A percentile compares a stretch with the other conserved stretches of the same genome.
These are phyloP conservation scores for Capronia coronata DNA, from an alignment of 2,329 filamentous ascomycete genomes.

Conservation along the genomic window DNA sequence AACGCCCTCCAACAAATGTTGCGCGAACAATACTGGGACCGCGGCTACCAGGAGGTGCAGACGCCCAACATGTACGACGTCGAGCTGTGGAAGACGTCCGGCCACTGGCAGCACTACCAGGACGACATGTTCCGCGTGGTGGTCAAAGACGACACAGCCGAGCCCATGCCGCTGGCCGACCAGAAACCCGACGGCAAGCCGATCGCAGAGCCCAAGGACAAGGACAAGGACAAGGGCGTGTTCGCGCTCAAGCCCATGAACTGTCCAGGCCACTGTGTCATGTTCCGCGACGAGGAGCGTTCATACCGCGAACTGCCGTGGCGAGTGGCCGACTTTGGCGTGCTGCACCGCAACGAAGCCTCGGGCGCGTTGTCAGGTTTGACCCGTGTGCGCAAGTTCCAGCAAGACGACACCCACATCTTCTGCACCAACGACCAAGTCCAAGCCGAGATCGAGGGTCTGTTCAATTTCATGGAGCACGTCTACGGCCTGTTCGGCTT, in stretches of 20 bases:
- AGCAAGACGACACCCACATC: slow-evolving; percentile 94
- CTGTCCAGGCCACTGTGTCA: slow-evolving; percentile 86
- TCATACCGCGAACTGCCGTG: slow-evolving; percentile 87
- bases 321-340: slow-evolving; percentile 90
- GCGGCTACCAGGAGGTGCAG: slow-evolving; percentile 90
- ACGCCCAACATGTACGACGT: slow-evolving; percentile 96
- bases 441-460: slow-evolving; percentile 65
- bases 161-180: slow-evolving; percentile 26
- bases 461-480: slow-evolving; percentile 79
- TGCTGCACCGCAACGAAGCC: slow-evolving; percentile 89
- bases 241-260: slow-evolving; percentile 97
- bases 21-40: slow-evolving; percentile 81
- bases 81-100: slow-evolving; percentile 86
- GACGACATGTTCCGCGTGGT: slow-evolving; percentile 93
- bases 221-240: slow-evolving; percentile 66
- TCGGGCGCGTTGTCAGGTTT: slow-evolving; percentile 86
- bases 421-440: slow-evolving; percentile 83
- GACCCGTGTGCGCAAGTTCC: slow-evolving; percentile 86
- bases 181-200: slow-evolving; percentile 24
- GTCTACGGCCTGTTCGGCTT: slow-evolving; percentile 81
- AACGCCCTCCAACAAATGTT: slow-evolving; percentile 79
- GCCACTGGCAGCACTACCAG: slow-evolving; percentile 88
- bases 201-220: slow-evolving; percentile 33
- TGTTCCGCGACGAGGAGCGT: slow-evolving; percentile 70
- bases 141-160: slow-evolving; percentile 32